These are phyloP conservation scores for Cercospora sp. DNA, from an alignment of 2,329 filamentous ascomycete species.

Conservation along the genomic window DNA sequence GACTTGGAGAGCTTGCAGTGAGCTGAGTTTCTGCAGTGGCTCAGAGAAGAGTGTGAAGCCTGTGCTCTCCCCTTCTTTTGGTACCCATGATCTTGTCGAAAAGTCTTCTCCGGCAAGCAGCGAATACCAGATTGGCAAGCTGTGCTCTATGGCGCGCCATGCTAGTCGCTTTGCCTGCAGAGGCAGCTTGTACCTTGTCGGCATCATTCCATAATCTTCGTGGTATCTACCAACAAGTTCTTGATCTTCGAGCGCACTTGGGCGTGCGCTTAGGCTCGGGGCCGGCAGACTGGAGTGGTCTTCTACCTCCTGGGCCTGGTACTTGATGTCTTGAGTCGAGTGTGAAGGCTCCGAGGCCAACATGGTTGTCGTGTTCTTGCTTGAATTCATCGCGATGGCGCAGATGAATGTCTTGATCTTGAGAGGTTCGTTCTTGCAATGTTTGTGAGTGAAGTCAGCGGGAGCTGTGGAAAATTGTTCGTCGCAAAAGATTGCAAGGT, in stretches of 20 bases:
- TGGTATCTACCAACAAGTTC: neutral
- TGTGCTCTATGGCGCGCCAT: neutral
- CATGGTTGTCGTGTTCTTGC: neutral
- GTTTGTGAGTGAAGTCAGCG: neutral
- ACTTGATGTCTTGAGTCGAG: neutral
- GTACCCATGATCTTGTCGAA: neutral
- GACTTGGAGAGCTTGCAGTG: neutral
- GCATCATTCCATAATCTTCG: neutral
- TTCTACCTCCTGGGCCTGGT: neutral
- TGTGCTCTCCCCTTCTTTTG: neutral
- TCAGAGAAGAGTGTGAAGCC: neutral
- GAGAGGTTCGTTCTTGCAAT: neutral
- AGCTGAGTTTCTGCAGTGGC: neutral
- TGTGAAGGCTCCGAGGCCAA: neutral
- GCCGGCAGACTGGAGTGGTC: neutral
- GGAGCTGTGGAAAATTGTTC: neutral
- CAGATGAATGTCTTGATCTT: neutral
- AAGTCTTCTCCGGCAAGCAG: neutral
- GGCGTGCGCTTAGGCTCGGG: neutral
- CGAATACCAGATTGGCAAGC: neutral
- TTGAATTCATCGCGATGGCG: neutral
- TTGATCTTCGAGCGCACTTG: neutral
- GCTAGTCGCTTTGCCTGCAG: neutral
- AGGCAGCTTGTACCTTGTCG: neutral
- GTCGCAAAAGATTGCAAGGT: neutral